A percentile compares a stretch with the other conserved stretches of the same genome.
phyloP scores from a whole-genome alignment of 192 early-diverging fungal genomes.

The Gonapodya prolifera region DNA sequence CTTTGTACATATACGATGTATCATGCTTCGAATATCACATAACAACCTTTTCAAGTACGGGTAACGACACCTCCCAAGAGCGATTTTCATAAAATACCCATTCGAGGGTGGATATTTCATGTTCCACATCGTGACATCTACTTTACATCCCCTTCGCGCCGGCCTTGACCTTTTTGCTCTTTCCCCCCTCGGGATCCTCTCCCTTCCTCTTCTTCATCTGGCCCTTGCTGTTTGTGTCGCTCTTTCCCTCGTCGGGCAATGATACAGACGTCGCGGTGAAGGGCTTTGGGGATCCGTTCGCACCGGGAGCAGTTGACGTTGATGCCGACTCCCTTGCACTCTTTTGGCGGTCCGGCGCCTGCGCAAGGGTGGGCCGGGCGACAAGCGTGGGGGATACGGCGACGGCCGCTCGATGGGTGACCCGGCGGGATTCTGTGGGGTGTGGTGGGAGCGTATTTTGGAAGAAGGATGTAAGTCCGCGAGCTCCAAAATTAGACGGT shows the following conservation, averaged over 20 bases:
- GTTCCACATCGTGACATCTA: no score
- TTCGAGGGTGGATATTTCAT: no score
- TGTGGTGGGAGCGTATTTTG: neutral
- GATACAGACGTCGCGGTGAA: neutral
- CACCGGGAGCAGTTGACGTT: neutral
- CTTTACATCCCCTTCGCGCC: no score
- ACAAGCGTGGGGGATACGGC: neutral
- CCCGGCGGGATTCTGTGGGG: neutral
- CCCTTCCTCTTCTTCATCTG: neutral
- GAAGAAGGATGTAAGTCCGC: neutral
- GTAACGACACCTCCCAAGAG: no score
- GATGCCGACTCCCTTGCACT: neutral
- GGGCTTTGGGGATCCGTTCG: no score
- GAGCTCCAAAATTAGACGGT: neutral
- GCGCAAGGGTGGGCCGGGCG: neutral
- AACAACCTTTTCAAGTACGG: no score
- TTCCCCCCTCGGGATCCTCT: neutral
- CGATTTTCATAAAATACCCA: no score
- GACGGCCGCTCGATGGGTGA: neutral
- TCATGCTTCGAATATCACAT: no score
- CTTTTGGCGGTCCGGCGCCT: neutral
- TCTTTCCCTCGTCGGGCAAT: neutral
- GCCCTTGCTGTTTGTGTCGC: neutral
- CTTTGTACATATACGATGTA: no score
- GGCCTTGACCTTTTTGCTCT: neutral